phyloP scores from a whole-genome alignment of 1,284 basidiomycete genomes.

The Cryptococcus hybrid region DNA sequence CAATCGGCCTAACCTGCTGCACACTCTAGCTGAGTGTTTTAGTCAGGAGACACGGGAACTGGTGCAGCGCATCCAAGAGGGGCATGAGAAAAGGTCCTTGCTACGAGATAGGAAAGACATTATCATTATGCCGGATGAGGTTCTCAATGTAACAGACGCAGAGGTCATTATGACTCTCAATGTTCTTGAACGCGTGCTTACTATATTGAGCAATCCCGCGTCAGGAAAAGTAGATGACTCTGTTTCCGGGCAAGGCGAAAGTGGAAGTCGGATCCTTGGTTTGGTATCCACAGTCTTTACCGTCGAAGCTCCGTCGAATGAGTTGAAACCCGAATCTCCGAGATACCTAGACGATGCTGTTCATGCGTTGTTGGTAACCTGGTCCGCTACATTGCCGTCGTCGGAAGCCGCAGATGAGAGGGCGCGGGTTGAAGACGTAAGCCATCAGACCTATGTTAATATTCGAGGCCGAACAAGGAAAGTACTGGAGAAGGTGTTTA shows the following conservation, averaged over 20 bases:
- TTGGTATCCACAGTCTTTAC: conserved; percentile 51
- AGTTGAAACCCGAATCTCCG: conserved; percentile 18
- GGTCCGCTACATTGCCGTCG: conserved; percentile 26
- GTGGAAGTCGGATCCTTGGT: conserved; percentile 50
- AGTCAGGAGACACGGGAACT: conserved; percentile 66
- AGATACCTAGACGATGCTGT: conserved; percentile 39
- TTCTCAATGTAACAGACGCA: conserved; percentile 62
- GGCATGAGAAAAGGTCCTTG: conserved; percentile 26
- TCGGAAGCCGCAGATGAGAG: neutral
- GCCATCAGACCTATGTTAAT: conserved; percentile 27
- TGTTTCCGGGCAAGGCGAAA: conserved; percentile 52
- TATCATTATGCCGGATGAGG: conserved; percentile 48
- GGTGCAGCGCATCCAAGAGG: conserved; percentile 50
- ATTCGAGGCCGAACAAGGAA: conserved; percentile 64
- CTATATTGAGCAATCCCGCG: conserved; percentile 53
- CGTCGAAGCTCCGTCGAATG: conserved; percentile 34
- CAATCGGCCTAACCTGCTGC: conserved; percentile 64
- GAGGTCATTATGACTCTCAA: conserved; percentile 81
- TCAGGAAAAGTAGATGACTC: conserved; percentile 26
- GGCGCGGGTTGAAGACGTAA: conserved; percentile 28
- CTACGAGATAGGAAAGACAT: neutral
- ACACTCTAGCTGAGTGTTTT: conserved; percentile 76
- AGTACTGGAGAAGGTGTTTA: conserved; percentile 83
- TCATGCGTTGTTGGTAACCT: conserved; percentile 34
- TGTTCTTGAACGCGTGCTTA: conserved; percentile 73